A percentile compares a stretch with the other conserved stretches of the same genome.
These are phyloP conservation scores for Aspergillus cavernicola DNA, from an alignment of 495 filamentous ascomycete species.

Conservation along the genomic window DNA sequence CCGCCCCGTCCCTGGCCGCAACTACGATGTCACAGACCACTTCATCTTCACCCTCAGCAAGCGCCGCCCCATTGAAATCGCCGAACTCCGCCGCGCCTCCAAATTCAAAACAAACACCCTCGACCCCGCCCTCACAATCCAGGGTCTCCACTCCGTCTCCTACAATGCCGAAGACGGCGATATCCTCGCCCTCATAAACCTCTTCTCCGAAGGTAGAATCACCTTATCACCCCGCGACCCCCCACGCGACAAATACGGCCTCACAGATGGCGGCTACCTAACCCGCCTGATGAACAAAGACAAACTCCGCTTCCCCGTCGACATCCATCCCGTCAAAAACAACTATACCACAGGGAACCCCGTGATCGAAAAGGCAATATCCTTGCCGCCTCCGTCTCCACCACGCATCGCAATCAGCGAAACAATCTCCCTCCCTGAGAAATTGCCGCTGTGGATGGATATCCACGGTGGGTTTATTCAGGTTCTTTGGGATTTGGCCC, in stretches of 20 bases:
- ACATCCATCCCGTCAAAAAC: constrained; percentile 51
- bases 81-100: constrained; percentile 48
- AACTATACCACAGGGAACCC: constrained; percentile 61
- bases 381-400: constrained; percentile 28
- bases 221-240: constrained; percentile 52
- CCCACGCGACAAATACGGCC: constrained; percentile 67
- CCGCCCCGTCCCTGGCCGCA: constrained; percentile 48
- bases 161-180: constrained; percentile 56
- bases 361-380: constrained; percentile 25
- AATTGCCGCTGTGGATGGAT: constrained; percentile 75
- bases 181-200: constrained; percentile 65
- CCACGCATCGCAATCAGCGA: background rate
- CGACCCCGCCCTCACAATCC: constrained; percentile 48
- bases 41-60: constrained; percentile 49
- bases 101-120: constrained; percentile 54
- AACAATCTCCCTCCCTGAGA: constrained; percentile 29
- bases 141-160: constrained; percentile 24
- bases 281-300: constrained; percentile 66
- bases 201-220: constrained; percentile 58
- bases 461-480: constrained; percentile 61
- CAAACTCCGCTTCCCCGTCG: constrained; percentile 58
- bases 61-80: constrained; percentile 40
- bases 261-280: constrained; percentile 67
- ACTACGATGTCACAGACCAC: constrained; percentile 56
- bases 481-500: constrained; percentile 61